Percentiles rank a stretch among this genome's conserved stretches.
Conservation (phyloP, 2,329 filamentous ascomycete species). For the Hypoxylon sp. region DNA sequence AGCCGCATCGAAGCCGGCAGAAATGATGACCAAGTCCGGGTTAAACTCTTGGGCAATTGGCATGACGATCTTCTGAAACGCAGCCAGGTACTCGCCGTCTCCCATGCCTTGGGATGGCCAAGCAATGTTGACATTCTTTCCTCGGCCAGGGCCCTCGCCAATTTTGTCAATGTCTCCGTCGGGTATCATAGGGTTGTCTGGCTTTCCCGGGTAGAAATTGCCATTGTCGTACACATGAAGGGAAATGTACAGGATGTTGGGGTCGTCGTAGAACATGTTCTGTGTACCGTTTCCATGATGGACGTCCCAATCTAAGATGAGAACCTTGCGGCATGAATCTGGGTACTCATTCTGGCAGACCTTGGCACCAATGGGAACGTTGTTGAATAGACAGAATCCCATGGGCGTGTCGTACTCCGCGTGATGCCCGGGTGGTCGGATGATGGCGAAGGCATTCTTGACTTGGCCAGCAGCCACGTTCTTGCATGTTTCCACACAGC, state of each 20-base stretch:
- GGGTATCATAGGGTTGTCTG: slow-evolving; percentile 69
- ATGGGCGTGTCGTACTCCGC: slow-evolving; percentile 88
- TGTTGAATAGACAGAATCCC: slow-evolving; percentile 98
- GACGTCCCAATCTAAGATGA: slow-evolving; percentile 94
- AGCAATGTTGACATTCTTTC: slow-evolving; percentile 76
- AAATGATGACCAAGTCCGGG: slow-evolving; percentile 94
- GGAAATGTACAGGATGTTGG: slow-evolving; percentile 96
- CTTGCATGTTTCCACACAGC: slow-evolving; percentile 95
- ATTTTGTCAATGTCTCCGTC: slow-evolving; percentile 74
- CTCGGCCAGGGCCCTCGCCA: slow-evolving; percentile 68
- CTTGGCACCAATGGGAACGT: slow-evolving; percentile 91
- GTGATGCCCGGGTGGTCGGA: slow-evolving; percentile 94
- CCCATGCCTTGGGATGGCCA: slow-evolving; percentile 86
- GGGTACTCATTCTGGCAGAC: slow-evolving; percentile 88
- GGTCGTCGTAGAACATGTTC: slow-evolving; percentile 94
- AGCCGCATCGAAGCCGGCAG: slow-evolving; percentile 95
- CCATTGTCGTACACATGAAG: slow-evolving; percentile 90
- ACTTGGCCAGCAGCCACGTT: slow-evolving; percentile 87
- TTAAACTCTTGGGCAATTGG: slow-evolving; percentile 94
- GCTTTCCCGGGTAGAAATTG: slow-evolving; percentile 83
- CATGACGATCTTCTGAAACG: slow-evolving; percentile 97
- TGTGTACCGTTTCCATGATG: slow-evolving; percentile 92
- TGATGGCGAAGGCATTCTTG: slow-evolving; percentile 96
- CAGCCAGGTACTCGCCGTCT: slow-evolving; percentile 96
- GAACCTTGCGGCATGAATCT: slow-evolving; percentile 84